Conservation (phyloP, 331 rosid species). For the Cucumis variabilis region DNA sequence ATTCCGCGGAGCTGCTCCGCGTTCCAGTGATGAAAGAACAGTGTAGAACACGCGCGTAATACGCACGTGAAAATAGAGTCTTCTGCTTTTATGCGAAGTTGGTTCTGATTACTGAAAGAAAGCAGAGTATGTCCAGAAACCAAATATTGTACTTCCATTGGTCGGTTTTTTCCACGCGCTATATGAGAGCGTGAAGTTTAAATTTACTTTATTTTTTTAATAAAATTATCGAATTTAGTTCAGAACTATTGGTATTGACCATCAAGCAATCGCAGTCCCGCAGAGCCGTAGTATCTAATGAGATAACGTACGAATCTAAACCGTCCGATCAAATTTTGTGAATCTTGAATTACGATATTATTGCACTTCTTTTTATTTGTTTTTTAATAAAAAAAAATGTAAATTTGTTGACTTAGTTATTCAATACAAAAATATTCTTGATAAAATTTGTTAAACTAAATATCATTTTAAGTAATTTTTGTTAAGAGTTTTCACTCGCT, state of each 20-base stretch:
- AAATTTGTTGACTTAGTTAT: not conserved
- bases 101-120: constrained; percentile 42
- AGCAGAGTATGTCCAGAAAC: constrained; percentile 38
- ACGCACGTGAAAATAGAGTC: constrained; percentile 36
- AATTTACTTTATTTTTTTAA: not conserved
- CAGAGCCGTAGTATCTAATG: constrained; percentile 23
- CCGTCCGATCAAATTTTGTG: constrained; percentile 36
- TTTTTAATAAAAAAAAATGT: not conserved
- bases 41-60: constrained; percentile 36
- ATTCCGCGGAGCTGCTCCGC: constrained; percentile 47
- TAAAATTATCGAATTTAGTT: not conserved
- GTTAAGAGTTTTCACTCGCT: too few relatives aligned
- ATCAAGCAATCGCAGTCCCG: constrained; percentile 23
- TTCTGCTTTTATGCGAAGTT: constrained; percentile 46
- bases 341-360: not conserved
- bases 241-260: not conserved
- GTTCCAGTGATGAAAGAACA: constrained; percentile 38
- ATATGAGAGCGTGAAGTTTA: not conserved
- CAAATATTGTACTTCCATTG: constrained; percentile 36
- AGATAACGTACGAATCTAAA: constrained; percentile 23
- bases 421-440: too few relatives aligned
- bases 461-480: too few relatives aligned
- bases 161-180: constrained; percentile 11
- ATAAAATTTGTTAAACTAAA: too few relatives aligned
- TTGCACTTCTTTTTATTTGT: not conserved